Percentiles rank a stretch among this genome's conserved stretches.
These are phyloP conservation scores for Pyropia haitanensis DNA, from an alignment of 23 red algal genomes.

Conservation along the genomic window DNA sequence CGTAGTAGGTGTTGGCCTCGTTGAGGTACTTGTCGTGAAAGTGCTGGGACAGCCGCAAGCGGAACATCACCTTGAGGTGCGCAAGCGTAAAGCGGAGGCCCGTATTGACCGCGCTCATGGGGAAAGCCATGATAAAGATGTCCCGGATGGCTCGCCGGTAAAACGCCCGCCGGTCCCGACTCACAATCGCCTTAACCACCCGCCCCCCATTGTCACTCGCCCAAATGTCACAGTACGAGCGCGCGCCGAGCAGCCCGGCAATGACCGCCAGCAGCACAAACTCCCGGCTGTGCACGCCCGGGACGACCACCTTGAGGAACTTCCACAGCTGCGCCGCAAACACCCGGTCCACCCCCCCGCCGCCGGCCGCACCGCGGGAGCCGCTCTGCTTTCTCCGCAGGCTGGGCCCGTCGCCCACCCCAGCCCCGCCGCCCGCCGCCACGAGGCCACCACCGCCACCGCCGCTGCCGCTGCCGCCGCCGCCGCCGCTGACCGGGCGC, in stretches of 20 bases:
- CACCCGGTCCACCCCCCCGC: slow-evolving; percentile 38
- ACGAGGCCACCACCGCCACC: no score
- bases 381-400: no score
- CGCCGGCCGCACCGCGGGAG: no score
- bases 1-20: slow-evolving; percentile 72
- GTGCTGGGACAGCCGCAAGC: slow-evolving; percentile 51
- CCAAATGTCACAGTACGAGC: slow-evolving; percentile 89
- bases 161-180: slow-evolving; percentile 56
- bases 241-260: slow-evolving; percentile 44
- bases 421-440: no score
- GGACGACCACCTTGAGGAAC: slow-evolving; percentile 65
- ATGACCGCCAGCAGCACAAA: slow-evolving; percentile 35
- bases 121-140: slow-evolving; percentile 86
- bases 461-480: no score
- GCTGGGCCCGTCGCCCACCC: no score
- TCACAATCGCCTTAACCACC: slow-evolving; percentile 96
- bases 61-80: slow-evolving; percentile 68
- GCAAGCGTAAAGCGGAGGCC: slow-evolving; percentile 66
- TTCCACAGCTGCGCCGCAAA: slow-evolving; percentile 44
- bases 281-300: slow-evolving; percentile 48
- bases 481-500: no score
- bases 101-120: slow-evolving; percentile 89
- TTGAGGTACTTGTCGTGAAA: slow-evolving; percentile 95
- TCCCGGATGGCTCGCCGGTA: slow-evolving; percentile 63
- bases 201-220: slow-evolving; percentile 84